A percentile compares a stretch with the other conserved stretches of the same genome.
Evolutionary conservation across 306 rosid species (phyloP).

Genomic region (Prunus padus): DNA sequence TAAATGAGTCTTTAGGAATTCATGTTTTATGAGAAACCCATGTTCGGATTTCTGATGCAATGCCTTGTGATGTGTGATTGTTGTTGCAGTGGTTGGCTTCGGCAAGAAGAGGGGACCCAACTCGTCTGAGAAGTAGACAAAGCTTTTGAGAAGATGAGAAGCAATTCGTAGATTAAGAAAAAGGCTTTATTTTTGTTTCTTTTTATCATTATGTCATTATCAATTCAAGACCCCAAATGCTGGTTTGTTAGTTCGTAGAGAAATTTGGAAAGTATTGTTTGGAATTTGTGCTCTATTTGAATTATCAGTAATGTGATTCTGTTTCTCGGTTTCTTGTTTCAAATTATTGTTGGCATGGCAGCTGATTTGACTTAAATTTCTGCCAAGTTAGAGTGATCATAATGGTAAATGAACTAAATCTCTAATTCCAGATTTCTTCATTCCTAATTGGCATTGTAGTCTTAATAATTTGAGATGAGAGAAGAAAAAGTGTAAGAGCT

Average conservation of each 20-base stretch:
- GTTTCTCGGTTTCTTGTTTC: neutral
- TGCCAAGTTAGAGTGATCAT: neutral
- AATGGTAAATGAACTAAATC: no score
- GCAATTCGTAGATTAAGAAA: neutral
- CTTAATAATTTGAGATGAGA: no score
- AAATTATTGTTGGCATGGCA: neutral
- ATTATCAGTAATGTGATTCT: neutral
- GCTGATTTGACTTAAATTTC: neutral
- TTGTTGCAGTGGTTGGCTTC: constrained; percentile 34
- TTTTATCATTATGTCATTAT: neutral
- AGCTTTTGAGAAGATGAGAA: neutral
- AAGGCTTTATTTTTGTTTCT: constrained; percentile 8
- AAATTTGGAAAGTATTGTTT: neutral
- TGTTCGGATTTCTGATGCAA: constrained; percentile 2
- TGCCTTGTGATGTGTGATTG: neutral
- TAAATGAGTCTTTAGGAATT: neutral
- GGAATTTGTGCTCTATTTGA: neutral
- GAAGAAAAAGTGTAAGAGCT: no score
- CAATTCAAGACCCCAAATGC: neutral
- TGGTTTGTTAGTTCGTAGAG: constrained; percentile 4
- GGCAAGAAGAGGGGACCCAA: constrained; percentile 44
- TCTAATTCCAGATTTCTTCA: no score
- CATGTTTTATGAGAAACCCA: neutral
- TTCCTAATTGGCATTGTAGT: no score
- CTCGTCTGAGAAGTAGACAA: constrained; percentile 34